A percentile compares a stretch with the other conserved stretches of the same genome.
phyloP scores from a whole-genome alignment of 345 rosid genomes.

The Hibiscus mutabilis region DNA sequence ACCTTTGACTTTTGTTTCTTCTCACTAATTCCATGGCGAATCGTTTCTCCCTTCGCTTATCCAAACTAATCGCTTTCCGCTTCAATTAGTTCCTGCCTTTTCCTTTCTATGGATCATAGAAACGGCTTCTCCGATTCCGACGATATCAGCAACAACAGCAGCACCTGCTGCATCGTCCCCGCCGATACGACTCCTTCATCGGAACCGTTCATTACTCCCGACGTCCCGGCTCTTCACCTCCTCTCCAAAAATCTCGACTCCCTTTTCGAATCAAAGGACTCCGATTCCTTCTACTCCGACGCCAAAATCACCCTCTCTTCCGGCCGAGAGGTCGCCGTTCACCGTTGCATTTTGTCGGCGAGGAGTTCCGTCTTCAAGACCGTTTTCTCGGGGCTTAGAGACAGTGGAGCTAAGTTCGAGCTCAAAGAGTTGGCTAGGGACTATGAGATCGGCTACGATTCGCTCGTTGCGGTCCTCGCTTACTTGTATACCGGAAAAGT shows the following conservation, averaged over 20 bases:
- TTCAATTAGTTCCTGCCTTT: not conserved
- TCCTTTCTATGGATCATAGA: slow-evolving; percentile 31
- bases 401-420: slow-evolving; percentile 34
- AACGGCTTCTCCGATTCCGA: slow-evolving; percentile 59
- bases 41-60: not conserved
- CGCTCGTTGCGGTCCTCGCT: slow-evolving; percentile 48
- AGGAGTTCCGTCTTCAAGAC: slow-evolving; percentile 54
- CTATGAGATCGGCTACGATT: slow-evolving; percentile 44
- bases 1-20: not conserved
- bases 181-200: slow-evolving; percentile 17
- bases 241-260: slow-evolving; percentile 55
- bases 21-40: slow-evolving; percentile 2
- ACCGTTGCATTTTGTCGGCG: slow-evolving; percentile 71
- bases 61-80: not conserved
- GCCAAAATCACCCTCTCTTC: slow-evolving; percentile 45
- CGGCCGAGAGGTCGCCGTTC: slow-evolving; percentile 53
- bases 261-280: slow-evolving; percentile 41
- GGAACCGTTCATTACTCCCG: slow-evolving; percentile 22
- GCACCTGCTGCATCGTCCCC: slow-evolving; percentile 35
- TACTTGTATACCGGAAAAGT: slow-evolving; percentile 68
- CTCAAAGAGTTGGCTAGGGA: slow-evolving; percentile 56
- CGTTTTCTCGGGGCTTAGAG: slow-evolving; percentile 33
- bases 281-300: slow-evolving; percentile 47
- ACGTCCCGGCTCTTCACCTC: slow-evolving; percentile 36
- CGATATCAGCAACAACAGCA: slow-evolving; percentile 52